Conservation (phyloP, 148 eudicot species). For the Silene conica region DNA sequence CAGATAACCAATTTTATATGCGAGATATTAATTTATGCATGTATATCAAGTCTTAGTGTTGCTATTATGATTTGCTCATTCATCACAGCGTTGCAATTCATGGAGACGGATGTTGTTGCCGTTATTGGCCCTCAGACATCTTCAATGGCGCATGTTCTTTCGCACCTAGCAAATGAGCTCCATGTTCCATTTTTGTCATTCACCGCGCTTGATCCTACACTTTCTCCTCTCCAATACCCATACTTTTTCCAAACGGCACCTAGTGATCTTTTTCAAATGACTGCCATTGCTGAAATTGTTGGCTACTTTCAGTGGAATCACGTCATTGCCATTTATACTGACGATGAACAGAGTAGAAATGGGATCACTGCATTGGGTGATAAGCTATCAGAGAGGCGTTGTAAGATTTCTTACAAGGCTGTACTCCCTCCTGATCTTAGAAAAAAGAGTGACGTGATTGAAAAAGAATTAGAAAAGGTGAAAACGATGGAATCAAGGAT, state of each 20-base stretch:
- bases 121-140: conserved; percentile 65
- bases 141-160: conserved; percentile 47
- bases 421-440: conserved; percentile 32
- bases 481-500: conserved; percentile 53
- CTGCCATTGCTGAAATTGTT: conserved; percentile 60
- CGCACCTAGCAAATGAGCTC: conserved; percentile 59
- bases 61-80: conserved; percentile 10
- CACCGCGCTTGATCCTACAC: conserved; percentile 62
- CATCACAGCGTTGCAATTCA: conserved; percentile 52
- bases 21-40: background rate
- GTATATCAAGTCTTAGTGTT: background rate
- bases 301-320: conserved; percentile 51
- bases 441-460: conserved; percentile 19
- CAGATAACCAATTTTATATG: background rate
- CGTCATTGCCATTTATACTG: conserved; percentile 51
- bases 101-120: conserved; percentile 56
- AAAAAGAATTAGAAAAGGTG: conserved; percentile 35
- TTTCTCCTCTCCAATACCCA: conserved; percentile 59
- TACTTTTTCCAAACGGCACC: conserved; percentile 54
- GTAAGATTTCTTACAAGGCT: conserved; percentile 54
- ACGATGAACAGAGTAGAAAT: conserved; percentile 61
- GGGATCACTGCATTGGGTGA: conserved; percentile 47
- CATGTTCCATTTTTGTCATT: conserved; percentile 56
- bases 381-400: conserved; percentile 41
- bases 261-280: conserved; percentile 61